Conservation (phyloP, 139 green algal genomes). For the Tetradesmus obliquus region DNA sequence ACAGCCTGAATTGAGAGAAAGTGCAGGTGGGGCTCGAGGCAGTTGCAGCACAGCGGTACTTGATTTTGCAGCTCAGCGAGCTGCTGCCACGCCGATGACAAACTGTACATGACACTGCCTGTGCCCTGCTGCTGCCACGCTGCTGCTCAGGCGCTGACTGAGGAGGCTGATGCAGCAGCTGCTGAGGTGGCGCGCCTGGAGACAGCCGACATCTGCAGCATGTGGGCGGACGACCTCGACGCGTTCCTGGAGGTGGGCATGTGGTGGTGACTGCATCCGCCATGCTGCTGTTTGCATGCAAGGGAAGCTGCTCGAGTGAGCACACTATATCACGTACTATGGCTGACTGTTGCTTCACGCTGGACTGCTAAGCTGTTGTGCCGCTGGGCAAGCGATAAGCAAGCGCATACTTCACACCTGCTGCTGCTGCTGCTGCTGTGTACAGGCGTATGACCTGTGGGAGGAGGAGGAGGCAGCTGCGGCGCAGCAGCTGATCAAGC, state of each 20-base stretch:
- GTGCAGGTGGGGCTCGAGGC: constrained; percentile 56
- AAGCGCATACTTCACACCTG: no score
- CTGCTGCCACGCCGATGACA: not conserved
- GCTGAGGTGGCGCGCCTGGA: constrained; percentile 33
- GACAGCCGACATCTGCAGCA: constrained; percentile 38
- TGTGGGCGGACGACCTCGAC: constrained; percentile 91
- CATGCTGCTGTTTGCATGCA: constrained; percentile 36
- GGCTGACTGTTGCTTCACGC: no score
- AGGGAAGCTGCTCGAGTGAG: not conserved
- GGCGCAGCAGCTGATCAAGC: constrained; percentile 47
- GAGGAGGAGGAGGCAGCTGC: constrained; percentile 62
- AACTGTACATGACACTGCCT: constrained; percentile 73
- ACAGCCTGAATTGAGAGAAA: constrained; percentile 96
- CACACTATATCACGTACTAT: not conserved
- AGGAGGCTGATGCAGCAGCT: constrained; percentile 38
- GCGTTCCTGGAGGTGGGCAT: constrained; percentile 73
- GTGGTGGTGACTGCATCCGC: not conserved
- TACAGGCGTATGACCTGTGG: constrained; percentile 62
- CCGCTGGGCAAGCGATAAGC: no score
- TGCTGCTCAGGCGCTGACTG: constrained; percentile 19
- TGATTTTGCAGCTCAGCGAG: no score
- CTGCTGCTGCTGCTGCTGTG: not conserved
- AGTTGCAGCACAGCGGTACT: no score
- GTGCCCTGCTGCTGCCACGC: not conserved
- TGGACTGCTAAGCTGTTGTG: no score